A percentile compares a stretch with the other conserved stretches of the same genome.
Conservation (phyloP, 2,329 filamentous ascomycete species). For the Orbilia javanica region DNA sequence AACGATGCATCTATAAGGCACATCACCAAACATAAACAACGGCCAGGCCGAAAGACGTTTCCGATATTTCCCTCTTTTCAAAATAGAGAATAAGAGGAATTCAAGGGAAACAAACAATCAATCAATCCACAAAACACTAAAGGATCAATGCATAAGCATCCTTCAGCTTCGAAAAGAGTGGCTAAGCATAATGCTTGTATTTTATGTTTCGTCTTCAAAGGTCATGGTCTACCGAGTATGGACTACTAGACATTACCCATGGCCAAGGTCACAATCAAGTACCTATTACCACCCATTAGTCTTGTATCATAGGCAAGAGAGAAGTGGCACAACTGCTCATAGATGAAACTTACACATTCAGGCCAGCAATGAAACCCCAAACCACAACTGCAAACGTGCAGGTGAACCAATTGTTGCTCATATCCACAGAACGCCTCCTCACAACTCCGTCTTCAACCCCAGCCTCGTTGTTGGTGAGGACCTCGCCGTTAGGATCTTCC, state of each 20-base stretch:
- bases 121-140: background rate
- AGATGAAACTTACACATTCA: constrained; percentile 71
- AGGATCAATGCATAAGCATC: no score
- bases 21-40: constrained; percentile 1
- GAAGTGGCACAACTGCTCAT: constrained; percentile 15
- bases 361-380: constrained; percentile 79
- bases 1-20: constrained; percentile 10
- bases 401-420: constrained; percentile 79
- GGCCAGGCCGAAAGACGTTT: background rate
- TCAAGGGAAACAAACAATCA: no score
- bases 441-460: constrained; percentile 61
- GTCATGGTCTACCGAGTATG: background rate
- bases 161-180: background rate
- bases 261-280: constrained; percentile 50
- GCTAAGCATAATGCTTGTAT: background rate
- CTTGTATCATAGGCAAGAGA: constrained; percentile 7
- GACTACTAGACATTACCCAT: constrained; percentile 32
- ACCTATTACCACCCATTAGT: constrained; percentile 21
- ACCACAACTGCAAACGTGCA: constrained; percentile 72
- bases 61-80: background rate
- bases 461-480: constrained; percentile 61
- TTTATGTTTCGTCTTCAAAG: background rate
- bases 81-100: no score
- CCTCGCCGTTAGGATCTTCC: constrained; percentile 60
- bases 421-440: constrained; percentile 68